A percentile compares a stretch with the other conserved stretches of the same genome.
These are phyloP conservation scores for Tremellales sp. DNA, from an alignment of 1,284 basidiomycete genomes.

Conservation along the genomic window DNA sequence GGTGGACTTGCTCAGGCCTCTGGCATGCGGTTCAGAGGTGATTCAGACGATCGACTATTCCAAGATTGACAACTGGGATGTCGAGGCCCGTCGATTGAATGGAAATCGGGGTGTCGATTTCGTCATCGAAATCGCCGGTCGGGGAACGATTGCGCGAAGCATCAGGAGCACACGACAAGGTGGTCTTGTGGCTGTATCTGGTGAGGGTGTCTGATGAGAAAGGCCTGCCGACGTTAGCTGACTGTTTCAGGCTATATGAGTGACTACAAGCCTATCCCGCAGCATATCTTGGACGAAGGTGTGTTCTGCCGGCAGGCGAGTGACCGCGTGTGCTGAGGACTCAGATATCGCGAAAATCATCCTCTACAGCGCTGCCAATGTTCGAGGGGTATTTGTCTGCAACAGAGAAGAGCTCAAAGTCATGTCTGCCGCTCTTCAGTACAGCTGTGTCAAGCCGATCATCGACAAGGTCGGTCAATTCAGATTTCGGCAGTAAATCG, in stretches of 20 bases:
- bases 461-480: constrained; percentile 45
- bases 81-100: constrained; percentile 39
- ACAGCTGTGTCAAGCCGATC: constrained; percentile 44
- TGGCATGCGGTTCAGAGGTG: constrained; percentile 16
- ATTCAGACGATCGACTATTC: constrained; percentile 40
- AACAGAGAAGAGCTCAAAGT: constrained; percentile 47
- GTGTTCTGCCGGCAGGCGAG: constrained; percentile 2
- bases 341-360: constrained; percentile 33
- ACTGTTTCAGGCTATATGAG: constrained; percentile 21
- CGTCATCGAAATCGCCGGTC: constrained; percentile 43
- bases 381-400: constrained; percentile 49
- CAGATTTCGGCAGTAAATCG: neutral
- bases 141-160: constrained; percentile 31
- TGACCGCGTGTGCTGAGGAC: neutral
- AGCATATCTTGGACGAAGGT: constrained; percentile 30
- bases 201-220: constrained; percentile 12
- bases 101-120: constrained; percentile 36
- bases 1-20: constrained; percentile 24
- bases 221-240: neutral
- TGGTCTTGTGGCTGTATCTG: constrained; percentile 35
- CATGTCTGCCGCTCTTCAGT: constrained; percentile 43
- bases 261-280: constrained; percentile 24
- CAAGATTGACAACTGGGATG: constrained; percentile 45
- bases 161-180: constrained; percentile 28
- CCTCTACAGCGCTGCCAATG: constrained; percentile 30